Evolutionary conservation across 306 rosid genomes (phyloP), one percentile per base, ranked within the genome.

Genomic region (Alnus glutinosa): DNA sequence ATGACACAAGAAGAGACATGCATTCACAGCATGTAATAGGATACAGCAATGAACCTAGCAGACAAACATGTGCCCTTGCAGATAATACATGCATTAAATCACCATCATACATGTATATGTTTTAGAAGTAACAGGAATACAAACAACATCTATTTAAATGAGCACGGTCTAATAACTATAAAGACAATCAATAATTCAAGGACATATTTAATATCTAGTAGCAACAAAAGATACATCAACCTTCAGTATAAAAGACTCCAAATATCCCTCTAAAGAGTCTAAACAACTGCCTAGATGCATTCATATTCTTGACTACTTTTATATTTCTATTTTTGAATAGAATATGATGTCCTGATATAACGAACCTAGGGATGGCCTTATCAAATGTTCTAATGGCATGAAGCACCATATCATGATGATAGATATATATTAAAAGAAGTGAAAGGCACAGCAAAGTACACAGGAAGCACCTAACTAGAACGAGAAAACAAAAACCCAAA

Each of bases 11-110:
- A 58, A 9, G 13, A 58, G 30, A 58, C 32, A 19, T 58, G 30
- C 28, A 66, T 34, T 63, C 19, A 39, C 18, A 39, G 49, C 8
- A 37, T 39, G 39, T 66, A 59, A 59, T 36, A 16, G 48, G 71
- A 16, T 16, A 3, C n/a, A 66, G 50, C 34, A 59, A 59, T 49
- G 3, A 49, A 23, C 34, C 34, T 23, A 8, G 12, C 46, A 63
- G 70, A 63, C 47, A 63, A 63, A 63, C 71, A 66, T 63, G 70
- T 34, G 44, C 71, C 50, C 49, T 66, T 18, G 50, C 71, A 66
- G 50, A 66, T 66, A 42, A 36, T 8, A 39, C 48, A 66, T 37
- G 71, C 50, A 37, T 39, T 10, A 18, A 36, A 63, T 63, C 28
- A 37, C 49, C 39, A 7, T 16, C 3, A 18, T 28, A 15, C 2